Percentiles rank a stretch among this genome's conserved stretches.
phyloP scores from a whole-genome alignment of 2,329 filamentous ascomycete species.

The Ilyonectria sp. region DNA sequence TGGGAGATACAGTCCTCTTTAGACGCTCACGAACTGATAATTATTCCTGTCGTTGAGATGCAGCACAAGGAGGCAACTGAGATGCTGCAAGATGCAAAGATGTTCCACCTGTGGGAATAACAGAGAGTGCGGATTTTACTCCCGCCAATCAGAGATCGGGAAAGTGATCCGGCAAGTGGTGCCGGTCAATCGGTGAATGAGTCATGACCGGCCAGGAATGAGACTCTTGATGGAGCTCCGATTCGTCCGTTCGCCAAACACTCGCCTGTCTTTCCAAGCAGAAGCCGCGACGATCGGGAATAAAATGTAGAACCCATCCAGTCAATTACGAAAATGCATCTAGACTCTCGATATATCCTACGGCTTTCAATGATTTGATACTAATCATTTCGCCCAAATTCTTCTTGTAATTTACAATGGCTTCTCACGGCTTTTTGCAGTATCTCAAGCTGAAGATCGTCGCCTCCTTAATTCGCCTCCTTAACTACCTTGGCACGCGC shows the following conservation, averaged over 20 bases:
- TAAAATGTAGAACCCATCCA: background rate
- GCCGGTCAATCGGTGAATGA: background rate
- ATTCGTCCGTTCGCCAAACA: background rate
- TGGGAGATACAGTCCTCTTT: too few species aligned
- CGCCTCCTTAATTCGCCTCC: conserved; percentile 29
- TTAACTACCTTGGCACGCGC: conserved; percentile 35
- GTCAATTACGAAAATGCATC: too few species aligned
- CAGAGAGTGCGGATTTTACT: too few species aligned
- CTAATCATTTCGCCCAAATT: background rate
- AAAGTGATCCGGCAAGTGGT: background rate
- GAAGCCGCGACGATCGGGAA: background rate
- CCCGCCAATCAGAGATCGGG: too few species aligned
- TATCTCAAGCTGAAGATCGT: conserved; percentile 37
- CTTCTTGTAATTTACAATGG: conserved; percentile 7
- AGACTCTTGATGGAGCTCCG: background rate
- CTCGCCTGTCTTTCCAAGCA: background rate
- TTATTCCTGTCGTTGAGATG: too few species aligned
- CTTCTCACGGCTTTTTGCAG: conserved; percentile 26
- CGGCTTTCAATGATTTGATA: background rate
- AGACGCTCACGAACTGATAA: too few species aligned
- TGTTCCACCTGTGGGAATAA: too few species aligned
- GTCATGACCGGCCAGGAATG: background rate
- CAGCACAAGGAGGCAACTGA: too few species aligned
- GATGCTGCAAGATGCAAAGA: too few species aligned
- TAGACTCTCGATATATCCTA: background rate